Conservation (phyloP, 108 stramenopile genomes). For the Bacterosira constricta region DNA sequence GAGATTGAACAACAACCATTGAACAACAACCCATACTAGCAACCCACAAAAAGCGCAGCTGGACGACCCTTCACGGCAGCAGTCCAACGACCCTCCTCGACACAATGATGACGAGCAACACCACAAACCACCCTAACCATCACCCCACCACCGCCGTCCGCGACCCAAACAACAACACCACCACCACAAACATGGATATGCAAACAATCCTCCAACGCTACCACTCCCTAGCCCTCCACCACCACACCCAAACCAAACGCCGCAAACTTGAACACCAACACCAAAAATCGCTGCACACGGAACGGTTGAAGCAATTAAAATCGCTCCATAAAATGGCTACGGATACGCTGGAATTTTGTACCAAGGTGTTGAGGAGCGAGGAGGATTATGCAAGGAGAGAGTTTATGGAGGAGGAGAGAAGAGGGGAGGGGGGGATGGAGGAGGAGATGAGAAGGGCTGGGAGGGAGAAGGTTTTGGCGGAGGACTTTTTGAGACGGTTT, state of each 20-base stretch:
- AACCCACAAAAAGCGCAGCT: too few relatives aligned
- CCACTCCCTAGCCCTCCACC: conserved; percentile 8
- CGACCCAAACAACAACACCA: not conserved
- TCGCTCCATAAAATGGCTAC: not conserved
- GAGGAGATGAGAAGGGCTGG: conserved; percentile 8
- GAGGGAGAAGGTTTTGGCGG: conserved; percentile 13
- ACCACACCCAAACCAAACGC: conserved; percentile 7
- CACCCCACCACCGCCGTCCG: too few relatives aligned
- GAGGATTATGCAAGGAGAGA: not conserved
- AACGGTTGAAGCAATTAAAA: not conserved
- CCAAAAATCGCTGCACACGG: not conserved
- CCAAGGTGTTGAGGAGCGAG: not conserved
- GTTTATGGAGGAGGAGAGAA: too few relatives aligned
- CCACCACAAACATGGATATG: not conserved
- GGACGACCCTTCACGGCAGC: too few relatives aligned
- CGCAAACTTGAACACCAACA: not conserved
- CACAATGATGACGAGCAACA: too few relatives aligned
- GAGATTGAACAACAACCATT: too few relatives aligned
- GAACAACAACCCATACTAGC: too few relatives aligned
- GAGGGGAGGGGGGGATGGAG: conserved; percentile 5
- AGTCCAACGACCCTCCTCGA: too few relatives aligned
- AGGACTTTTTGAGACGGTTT: conserved; percentile 14
- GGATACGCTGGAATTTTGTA: conserved; percentile 7
- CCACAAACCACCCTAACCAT: too few relatives aligned
- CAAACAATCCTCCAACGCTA: conserved; percentile 17